Evolutionary conservation across 345 rosid genomes (phyloP).

Genomic region (Garcia nutans): DNA sequence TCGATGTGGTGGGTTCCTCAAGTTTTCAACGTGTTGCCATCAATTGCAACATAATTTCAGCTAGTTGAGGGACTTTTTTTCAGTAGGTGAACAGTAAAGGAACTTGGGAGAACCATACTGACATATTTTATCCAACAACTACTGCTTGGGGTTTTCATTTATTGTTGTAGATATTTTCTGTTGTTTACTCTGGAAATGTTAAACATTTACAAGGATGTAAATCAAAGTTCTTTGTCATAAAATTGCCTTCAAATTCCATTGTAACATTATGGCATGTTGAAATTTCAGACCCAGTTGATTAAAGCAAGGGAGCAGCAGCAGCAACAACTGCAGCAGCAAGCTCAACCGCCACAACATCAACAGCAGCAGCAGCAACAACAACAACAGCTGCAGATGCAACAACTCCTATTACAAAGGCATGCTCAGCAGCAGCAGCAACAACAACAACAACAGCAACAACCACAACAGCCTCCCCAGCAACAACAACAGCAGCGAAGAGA

Average conservation of each 20-base stretch:
- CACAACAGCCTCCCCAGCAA: constrained; percentile 44
- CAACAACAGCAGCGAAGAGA: constrained; percentile 81
- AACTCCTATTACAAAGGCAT: constrained; percentile 43
- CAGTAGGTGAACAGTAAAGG: background rate
- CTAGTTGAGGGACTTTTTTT: background rate
- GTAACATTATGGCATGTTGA: constrained; percentile 10
- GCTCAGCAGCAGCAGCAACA: constrained; percentile 55
- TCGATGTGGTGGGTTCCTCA: background rate
- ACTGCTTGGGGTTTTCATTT: background rate
- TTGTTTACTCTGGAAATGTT: background rate
- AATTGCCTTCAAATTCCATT: background rate
- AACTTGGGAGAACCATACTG: background rate
- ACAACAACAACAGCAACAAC: constrained; percentile 56
- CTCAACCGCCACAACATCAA: constrained; percentile 22
- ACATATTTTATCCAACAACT: background rate
- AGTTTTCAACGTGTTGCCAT: background rate
- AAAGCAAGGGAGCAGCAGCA: constrained; percentile 68
- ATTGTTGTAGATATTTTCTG: too few relatives aligned
- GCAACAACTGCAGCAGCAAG: constrained; percentile 23
- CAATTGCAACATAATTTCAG: background rate
- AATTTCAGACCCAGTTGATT: constrained; percentile 40
- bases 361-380: constrained; percentile 27
- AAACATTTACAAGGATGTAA: too few relatives aligned
- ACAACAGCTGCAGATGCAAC: constrained; percentile 43
- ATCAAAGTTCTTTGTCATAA: background rate